Percentiles rank a stretch among this genome's conserved stretches.
Evolutionary conservation across 2,329 filamentous ascomycete genomes (phyloP).

Genomic region (Thermothelomyces thermophilus): DNA sequence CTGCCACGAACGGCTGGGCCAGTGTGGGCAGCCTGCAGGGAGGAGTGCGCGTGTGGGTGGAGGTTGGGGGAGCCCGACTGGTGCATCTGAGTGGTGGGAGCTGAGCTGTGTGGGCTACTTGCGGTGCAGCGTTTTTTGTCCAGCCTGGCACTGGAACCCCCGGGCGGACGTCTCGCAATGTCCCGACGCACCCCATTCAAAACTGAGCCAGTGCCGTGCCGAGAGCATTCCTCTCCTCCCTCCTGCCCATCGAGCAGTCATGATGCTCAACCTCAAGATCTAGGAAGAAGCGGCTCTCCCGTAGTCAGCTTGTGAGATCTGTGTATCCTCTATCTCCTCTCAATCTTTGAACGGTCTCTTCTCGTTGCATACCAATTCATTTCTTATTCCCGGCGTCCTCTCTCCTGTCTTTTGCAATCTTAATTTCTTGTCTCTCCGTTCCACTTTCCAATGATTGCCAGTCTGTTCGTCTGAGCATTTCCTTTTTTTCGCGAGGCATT

Average conservation of each 20-base stretch:
- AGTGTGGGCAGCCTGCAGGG: constrained; percentile 11
- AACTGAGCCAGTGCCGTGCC: constrained; percentile 28
- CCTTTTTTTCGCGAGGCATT: constrained; percentile 32
- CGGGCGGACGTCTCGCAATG: constrained; percentile 8
- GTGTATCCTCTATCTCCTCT: constrained; percentile 27
- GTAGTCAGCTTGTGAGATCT: constrained; percentile 46
- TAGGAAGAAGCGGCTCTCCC: constrained; percentile 47
- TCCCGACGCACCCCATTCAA: constrained; percentile 27
- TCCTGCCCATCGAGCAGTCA: constrained; percentile 42
- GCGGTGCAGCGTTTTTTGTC: constrained; percentile 1
- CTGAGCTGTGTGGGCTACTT: constrained; percentile 9
- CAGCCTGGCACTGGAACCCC: constrained; percentile 1
- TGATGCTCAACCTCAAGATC: constrained; percentile 49
- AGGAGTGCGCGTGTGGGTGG: too few relatives aligned
- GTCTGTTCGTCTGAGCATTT: constrained; percentile 25
- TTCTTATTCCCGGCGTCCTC: constrained; percentile 4
- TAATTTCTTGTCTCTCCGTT: constrained; percentile 11
- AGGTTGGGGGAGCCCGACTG: constrained; percentile 6
- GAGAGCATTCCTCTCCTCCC: constrained; percentile 25
- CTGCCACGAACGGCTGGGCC: constrained; percentile 10
- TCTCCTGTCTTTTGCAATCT: constrained; percentile 4
- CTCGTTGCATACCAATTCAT: background rate
- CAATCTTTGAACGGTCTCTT: constrained; percentile 11
- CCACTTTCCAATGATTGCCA: constrained; percentile 19
- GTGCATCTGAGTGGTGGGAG: background rate